Percentiles rank a stretch among this genome's conserved stretches.
Conservation (phyloP, 768 basidiomycete genomes). For the Suillus clintonianus region DNA sequence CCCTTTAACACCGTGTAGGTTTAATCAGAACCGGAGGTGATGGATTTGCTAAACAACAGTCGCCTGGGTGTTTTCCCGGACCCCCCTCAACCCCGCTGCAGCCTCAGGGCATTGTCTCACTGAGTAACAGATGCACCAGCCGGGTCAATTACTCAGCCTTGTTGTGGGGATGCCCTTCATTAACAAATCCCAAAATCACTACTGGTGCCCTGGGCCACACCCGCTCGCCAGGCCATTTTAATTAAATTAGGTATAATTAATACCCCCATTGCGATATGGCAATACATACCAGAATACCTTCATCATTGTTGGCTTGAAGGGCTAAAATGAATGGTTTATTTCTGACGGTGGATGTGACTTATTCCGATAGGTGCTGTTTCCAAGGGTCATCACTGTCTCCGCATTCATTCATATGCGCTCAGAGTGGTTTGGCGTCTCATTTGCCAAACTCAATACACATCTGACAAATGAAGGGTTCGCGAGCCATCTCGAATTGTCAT, state of each 20-base stretch:
- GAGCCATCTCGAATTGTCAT: background rate
- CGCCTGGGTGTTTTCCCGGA: slow-evolving; percentile 20
- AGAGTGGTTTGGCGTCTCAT: background rate
- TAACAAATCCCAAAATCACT: slow-evolving; percentile 24
- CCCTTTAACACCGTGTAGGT: slow-evolving; percentile 14
- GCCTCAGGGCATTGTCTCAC: slow-evolving; percentile 15
- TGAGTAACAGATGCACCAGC: slow-evolving; percentile 7
- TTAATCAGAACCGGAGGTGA: slow-evolving; percentile 14
- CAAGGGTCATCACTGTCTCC: background rate
- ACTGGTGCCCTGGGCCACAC: slow-evolving; percentile 25
- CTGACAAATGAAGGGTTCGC: background rate
- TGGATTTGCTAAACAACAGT: slow-evolving; percentile 19
- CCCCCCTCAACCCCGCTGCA: slow-evolving; percentile 22
- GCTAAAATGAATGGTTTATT: slow-evolving; percentile 27
- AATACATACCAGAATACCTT: slow-evolving; percentile 22
- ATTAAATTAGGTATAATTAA: slow-evolving; percentile 23
- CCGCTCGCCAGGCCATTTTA: slow-evolving; percentile 13
- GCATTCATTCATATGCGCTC: background rate
- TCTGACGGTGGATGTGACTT: slow-evolving; percentile 6
- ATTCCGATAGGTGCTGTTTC: background rate
- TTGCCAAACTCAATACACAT: background rate
- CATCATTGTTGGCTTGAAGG: slow-evolving; percentile 28
- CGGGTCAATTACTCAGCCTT: slow-evolving; percentile 19
- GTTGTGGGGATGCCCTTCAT: slow-evolving; percentile 25
- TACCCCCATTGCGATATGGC: slow-evolving; percentile 16